phyloP scores from a whole-genome alignment of 2,329 filamentous ascomycete species.

The Drechmeria coniospora region DNA sequence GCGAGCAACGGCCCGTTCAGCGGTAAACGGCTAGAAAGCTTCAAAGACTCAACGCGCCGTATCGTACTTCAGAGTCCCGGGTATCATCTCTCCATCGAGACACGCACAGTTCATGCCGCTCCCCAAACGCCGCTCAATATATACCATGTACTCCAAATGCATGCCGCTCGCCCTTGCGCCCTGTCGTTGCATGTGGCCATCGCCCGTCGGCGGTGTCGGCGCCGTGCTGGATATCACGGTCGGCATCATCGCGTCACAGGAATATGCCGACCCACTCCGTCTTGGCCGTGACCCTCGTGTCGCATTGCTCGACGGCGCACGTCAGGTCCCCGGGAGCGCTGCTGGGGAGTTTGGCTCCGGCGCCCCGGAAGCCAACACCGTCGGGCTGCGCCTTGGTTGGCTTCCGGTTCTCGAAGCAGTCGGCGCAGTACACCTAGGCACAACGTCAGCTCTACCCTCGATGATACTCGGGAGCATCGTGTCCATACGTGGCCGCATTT shows the following conservation, averaged over 20 bases:
- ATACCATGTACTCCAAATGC: too few relatives aligned
- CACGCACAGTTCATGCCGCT: neutral
- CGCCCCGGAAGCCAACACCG: constrained; percentile 23
- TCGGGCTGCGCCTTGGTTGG: constrained; percentile 17
- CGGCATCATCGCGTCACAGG: constrained; percentile 16
- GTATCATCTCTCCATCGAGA: neutral
- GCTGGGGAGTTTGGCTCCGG: constrained; percentile 13
- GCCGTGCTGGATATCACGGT: too few relatives aligned
- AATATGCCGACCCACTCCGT: constrained; percentile 47
- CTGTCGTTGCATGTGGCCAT: too few relatives aligned
- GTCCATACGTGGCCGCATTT: constrained; percentile 69
- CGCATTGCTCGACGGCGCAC: constrained; percentile 43
- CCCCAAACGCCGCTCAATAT: constrained; percentile 1
- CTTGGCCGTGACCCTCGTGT: constrained; percentile 36
- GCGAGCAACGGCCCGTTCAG: too few relatives aligned
- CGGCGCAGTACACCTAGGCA: constrained; percentile 44
- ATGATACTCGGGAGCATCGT: neutral
- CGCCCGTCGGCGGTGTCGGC: too few relatives aligned
- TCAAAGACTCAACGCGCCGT: neutral
- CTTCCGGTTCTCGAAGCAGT: constrained; percentile 42
- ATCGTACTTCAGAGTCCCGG: neutral
- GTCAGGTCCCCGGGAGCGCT: constrained; percentile 18
- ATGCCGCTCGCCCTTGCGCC: too few relatives aligned
- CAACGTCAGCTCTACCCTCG: neutral
- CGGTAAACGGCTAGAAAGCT: neutral